A percentile compares a stretch with the other conserved stretches of the same genome.
These are phyloP conservation scores for Syzygium oleosum DNA, from an alignment of 345 rosid species.

Conservation along the genomic window DNA sequence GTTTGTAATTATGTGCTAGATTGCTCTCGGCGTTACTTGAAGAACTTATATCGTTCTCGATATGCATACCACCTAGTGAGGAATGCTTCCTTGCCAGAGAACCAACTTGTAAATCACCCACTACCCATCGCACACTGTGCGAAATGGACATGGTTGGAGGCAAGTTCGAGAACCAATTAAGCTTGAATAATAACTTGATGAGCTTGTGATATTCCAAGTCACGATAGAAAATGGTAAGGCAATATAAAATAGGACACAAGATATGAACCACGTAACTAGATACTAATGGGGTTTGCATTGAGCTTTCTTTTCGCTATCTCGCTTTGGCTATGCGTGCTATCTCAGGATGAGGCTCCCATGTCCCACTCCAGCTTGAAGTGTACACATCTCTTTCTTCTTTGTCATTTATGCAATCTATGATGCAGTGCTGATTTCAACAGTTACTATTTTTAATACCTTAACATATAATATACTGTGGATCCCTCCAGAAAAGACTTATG, in stretches of 20 bases:
- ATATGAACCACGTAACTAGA: neutral
- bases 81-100: neutral
- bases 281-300: neutral
- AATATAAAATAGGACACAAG: neutral
- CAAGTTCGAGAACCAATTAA: neutral
- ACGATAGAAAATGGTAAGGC: neutral
- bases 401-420: neutral
- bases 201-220: neutral
- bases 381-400: neutral
- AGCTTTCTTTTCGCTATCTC: neutral
- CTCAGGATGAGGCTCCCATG: neutral
- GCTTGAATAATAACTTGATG: neutral
- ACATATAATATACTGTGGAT: neutral
- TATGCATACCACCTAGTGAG: neutral
- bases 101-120: neutral
- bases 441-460: neutral
- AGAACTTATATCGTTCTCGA: neutral
- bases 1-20: neutral
- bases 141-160: neutral
- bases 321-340: neutral
- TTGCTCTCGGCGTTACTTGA: neutral
- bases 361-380: neutral
- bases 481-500: neutral
- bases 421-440: neutral
- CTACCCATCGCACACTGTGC: neutral